Base-by-base conservation (phyloP, 108 stramenopile species). In the Aureococcus anophagefferens region DNA sequence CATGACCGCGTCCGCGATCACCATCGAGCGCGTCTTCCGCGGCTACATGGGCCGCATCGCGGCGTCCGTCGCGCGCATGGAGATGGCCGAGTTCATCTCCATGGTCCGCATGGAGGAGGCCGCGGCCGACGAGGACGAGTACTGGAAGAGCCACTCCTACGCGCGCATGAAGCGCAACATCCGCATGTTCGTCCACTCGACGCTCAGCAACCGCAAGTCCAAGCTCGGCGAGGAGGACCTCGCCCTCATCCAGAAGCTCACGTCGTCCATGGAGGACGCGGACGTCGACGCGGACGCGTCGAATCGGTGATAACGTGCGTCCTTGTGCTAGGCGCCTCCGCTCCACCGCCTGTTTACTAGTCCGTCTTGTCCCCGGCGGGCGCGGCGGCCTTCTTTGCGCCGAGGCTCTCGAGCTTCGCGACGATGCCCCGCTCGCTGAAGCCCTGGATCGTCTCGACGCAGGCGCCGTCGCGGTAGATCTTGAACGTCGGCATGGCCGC, bases 41-140 rank as follows among this genome's bases (percentile, higher is more conserved):
- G 79, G 79, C 16, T 71, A 77, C 66, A 29, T 32, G 36, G 83
- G 64, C 0, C 72, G 79, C 31, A 32, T 72, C 33, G 33, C 62
- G 11, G 72, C 79, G 0, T 33, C 34, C 15, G 64, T 67, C 9
- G 59, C 44, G 35, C 45, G 80, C 33, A 64, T 66, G 63, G 79
- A 80, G 44, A 68, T 83, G 70, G 79, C 79, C n/a, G 77, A 80
- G 63, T 83, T 83, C 72, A 67, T 83, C 33, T 51, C 74, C 18
- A 28, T 33, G 33, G 65, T 79, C 21, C 59, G 83, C 4, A 45
- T 46, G 59, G 72, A 79, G 44, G 83, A 83, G 77, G 70, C 76
- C 32, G 33, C 65, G 62, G 59, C 74, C 65, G 76, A 77, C 66
- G 74, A 80, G 35, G 80, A 77, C 46, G 77, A 80, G 65, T 83